Conservation (phyloP, 495 filamentous ascomycete genomes). For the Ramalina intermedia region DNA sequence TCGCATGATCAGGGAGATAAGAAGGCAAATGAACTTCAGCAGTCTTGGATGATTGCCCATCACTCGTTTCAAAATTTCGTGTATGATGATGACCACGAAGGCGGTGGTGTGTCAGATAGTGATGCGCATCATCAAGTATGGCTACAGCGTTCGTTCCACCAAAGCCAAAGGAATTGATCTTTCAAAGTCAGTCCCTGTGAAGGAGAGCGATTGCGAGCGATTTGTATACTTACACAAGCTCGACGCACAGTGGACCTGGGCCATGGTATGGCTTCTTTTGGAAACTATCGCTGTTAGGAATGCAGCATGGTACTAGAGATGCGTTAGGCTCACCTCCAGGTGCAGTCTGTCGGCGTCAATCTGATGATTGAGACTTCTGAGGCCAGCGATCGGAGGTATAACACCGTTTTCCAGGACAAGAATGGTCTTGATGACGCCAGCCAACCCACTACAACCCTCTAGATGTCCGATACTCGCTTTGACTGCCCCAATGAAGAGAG, state of each 20-base stretch:
- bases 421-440: slow-evolving; percentile 37
- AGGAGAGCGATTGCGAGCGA: too few species aligned
- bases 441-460: slow-evolving; percentile 24
- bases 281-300: slow-evolving; percentile 4
- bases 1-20: not conserved
- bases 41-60: not conserved
- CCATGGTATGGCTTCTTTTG: slow-evolving; percentile 14
- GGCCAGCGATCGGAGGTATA: slow-evolving; percentile 34
- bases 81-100: slow-evolving; percentile 13
- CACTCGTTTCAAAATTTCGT: not conserved
- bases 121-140: slow-evolving; percentile 24
- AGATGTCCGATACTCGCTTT: slow-evolving; percentile 20
- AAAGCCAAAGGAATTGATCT: slow-evolving; percentile 27
- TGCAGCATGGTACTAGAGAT: too few species aligned
- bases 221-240: too few species aligned
- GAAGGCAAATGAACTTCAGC: not conserved
- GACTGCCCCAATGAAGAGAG: slow-evolving; percentile 13
- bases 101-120: slow-evolving; percentile 9
- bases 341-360: slow-evolving; percentile 5
- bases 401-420: slow-evolving; percentile 27
- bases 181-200: too few species aligned
- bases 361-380: slow-evolving; percentile 27
- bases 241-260: slow-evolving; percentile 14
- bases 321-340: slow-evolving; percentile 1
- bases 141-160: slow-evolving; percentile 20